Evolutionary conservation across 306 rosid species (phyloP).

Genomic region (Astragalus glycyphyllos): DNA sequence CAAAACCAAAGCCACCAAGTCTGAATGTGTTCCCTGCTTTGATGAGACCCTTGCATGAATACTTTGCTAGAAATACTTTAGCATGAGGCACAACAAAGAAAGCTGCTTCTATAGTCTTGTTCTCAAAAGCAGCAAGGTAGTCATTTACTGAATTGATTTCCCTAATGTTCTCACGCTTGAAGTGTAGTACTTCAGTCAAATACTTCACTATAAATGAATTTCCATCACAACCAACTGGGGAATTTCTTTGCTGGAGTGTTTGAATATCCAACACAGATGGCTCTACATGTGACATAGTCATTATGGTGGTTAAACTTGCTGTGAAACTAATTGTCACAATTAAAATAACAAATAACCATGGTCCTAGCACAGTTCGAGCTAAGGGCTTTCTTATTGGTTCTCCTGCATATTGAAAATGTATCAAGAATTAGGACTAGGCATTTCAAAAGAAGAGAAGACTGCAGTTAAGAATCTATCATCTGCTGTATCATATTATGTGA

Average conservation of each 20-base stretch:
- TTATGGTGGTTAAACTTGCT: constrained; percentile 63
- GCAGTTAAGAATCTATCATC: background rate
- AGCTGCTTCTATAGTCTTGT: constrained; percentile 62
- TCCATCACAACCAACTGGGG: constrained; percentile 57
- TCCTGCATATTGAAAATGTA: constrained; percentile 45
- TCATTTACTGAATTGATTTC: constrained; percentile 45
- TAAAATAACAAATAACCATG: constrained; percentile 66
- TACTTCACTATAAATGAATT: constrained; percentile 59
- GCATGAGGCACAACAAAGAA: constrained; percentile 69
- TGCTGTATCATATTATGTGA: background rate
- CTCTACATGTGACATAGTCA: constrained; percentile 49
- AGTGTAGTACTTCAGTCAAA: constrained; percentile 40
- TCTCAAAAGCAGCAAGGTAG: constrained; percentile 58
- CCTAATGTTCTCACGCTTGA: constrained; percentile 51
- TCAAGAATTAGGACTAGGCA: constrained; percentile 12
- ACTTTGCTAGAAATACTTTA: constrained; percentile 63
- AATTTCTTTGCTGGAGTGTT: constrained; percentile 53
- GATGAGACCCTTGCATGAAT: constrained; percentile 55
- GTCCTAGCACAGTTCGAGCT: constrained; percentile 64
- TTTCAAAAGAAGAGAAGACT: background rate
- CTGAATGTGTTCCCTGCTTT: constrained; percentile 48
- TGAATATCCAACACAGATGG: constrained; percentile 58
- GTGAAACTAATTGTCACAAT: constrained; percentile 58
- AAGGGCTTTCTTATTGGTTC: constrained; percentile 51
- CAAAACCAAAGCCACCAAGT: constrained; percentile 72